These are phyloP conservation scores for Exophiala phaeomuriformis DNA, from an alignment of 2,329 filamentous ascomycete species.

Conservation along the genomic window DNA sequence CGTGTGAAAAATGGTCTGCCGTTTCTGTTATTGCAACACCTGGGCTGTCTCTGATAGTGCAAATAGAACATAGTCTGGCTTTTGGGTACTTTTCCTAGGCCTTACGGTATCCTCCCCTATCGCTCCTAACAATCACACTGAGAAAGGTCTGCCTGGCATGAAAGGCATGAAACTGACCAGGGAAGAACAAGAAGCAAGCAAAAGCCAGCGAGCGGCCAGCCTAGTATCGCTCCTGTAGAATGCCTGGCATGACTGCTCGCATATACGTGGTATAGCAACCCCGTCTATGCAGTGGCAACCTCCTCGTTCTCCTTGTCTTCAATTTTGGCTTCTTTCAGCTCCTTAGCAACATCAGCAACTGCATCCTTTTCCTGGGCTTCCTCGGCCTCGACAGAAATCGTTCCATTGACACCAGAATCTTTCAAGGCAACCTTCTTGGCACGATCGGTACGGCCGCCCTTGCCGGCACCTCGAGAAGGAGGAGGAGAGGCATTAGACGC, in stretches of 20 bases:
- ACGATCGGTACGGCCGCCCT: constrained; percentile 41
- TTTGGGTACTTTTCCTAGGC: too few species aligned
- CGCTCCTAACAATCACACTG: too few species aligned
- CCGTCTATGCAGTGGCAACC: constrained; percentile 6
- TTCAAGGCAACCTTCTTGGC: constrained; percentile 48
- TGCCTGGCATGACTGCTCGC: neutral
- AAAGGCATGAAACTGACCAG: too few species aligned
- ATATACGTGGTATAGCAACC: neutral
- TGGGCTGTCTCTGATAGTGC: too few species aligned
- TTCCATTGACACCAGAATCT: constrained; percentile 48
- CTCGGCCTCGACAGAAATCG: constrained; percentile 46
- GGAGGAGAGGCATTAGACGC: constrained; percentile 42
- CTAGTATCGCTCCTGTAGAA: neutral
- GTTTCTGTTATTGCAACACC: too few species aligned
- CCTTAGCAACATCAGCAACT: constrained; percentile 51
- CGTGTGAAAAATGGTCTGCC: too few species aligned
- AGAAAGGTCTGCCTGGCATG: too few species aligned
- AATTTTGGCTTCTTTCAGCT: constrained; percentile 54
- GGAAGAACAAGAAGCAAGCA: too few species aligned
- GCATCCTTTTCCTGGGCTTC: constrained; percentile 52
- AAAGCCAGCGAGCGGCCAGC: too few species aligned
- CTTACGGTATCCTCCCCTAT: too few species aligned
- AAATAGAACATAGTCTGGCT: too few species aligned
- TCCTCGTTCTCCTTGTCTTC: constrained; percentile 41
- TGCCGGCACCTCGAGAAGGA: constrained; percentile 19